These are phyloP conservation scores for Starmerella davenportii DNA, from an alignment of 805 yeast genomes.

Conservation along the genomic window DNA sequence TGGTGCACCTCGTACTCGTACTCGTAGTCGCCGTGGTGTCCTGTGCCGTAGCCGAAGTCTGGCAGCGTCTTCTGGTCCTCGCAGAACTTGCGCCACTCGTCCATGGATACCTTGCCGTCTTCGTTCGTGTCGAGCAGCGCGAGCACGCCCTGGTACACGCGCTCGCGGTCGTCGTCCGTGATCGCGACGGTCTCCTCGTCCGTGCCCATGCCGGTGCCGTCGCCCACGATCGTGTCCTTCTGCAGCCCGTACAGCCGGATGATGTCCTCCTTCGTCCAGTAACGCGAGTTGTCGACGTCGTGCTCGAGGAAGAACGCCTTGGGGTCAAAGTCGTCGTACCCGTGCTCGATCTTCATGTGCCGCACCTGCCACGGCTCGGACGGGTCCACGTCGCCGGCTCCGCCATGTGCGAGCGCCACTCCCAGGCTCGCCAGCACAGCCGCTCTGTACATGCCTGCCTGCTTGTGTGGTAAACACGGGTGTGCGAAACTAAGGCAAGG, in stretches of 20 bases:
- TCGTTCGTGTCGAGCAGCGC: slow-evolving; percentile 43
- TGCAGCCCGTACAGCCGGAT: slow-evolving; percentile 64
- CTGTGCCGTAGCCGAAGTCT: slow-evolving; percentile 83
- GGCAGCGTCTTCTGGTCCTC: slow-evolving; percentile 57
- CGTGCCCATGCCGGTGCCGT: slow-evolving; percentile 76
- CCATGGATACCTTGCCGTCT: slow-evolving; percentile 45
- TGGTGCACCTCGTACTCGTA: slow-evolving; percentile 87
- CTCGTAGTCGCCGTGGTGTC: slow-evolving; percentile 88
- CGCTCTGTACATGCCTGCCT: not conserved
- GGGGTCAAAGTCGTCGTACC: slow-evolving; percentile 52
- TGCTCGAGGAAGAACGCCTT: slow-evolving; percentile 64
- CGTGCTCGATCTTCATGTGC: slow-evolving; percentile 88
- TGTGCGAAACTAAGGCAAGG: too few relatives aligned
- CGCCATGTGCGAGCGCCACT: not conserved
- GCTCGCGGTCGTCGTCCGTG: slow-evolving; percentile 33
- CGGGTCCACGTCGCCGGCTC: not conserved
- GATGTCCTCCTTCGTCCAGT: slow-evolving; percentile 51
- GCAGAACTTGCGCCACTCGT: slow-evolving; percentile 53
- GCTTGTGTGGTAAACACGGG: too few relatives aligned
- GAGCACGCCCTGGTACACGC: slow-evolving; percentile 40
- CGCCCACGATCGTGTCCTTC: slow-evolving; percentile 59
- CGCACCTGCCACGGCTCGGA: slow-evolving; percentile 22
- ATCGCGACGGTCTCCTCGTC: slow-evolving; percentile 46
- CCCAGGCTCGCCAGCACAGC: not conserved
- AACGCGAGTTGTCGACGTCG: slow-evolving; percentile 36